Conservation (phyloP, 208 protist genomes). For the Trypanosoma caninum region DNA sequence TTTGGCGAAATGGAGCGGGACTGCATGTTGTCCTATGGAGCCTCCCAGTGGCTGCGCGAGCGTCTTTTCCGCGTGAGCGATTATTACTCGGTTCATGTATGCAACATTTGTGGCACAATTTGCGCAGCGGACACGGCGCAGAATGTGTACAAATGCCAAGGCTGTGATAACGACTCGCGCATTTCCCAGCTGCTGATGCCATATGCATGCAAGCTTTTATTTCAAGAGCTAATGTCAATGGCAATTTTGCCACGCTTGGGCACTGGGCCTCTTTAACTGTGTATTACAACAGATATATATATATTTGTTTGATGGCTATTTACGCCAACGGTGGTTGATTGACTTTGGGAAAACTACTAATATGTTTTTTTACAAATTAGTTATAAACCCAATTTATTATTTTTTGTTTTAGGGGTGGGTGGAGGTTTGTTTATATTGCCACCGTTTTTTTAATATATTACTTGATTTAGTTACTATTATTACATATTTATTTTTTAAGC, state of each 20-base stretch:
- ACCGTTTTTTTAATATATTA: too few relatives aligned
- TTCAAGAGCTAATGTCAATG: constrained; percentile 98
- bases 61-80: constrained; percentile 90
- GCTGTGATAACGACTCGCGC: constrained; percentile 80
- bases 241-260: constrained; percentile 89
- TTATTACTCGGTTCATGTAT: constrained; percentile 91
- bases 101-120: constrained; percentile 93
- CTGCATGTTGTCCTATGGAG: constrained; percentile 96
- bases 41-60: constrained; percentile 90
- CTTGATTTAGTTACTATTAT: too few relatives aligned
- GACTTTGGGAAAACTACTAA: not conserved
- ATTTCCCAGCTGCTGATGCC: constrained; percentile 94
- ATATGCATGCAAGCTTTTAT: constrained; percentile 97
- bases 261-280: constrained; percentile 34
- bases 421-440: too few relatives aligned
- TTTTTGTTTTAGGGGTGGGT: too few relatives aligned
- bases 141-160: constrained; percentile 77
- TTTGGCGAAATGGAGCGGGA: constrained; percentile 99
- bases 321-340: not conserved
- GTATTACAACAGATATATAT: not conserved
- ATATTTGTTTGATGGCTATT: not conserved
- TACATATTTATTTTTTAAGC: too few relatives aligned
- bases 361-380: too few relatives aligned
- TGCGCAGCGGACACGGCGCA: constrained; percentile 84
- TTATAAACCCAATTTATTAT: too few relatives aligned